Base-by-base conservation (phyloP, 495 filamentous ascomycete genomes). In the Umbilicaria muhlenbergii region DNA sequence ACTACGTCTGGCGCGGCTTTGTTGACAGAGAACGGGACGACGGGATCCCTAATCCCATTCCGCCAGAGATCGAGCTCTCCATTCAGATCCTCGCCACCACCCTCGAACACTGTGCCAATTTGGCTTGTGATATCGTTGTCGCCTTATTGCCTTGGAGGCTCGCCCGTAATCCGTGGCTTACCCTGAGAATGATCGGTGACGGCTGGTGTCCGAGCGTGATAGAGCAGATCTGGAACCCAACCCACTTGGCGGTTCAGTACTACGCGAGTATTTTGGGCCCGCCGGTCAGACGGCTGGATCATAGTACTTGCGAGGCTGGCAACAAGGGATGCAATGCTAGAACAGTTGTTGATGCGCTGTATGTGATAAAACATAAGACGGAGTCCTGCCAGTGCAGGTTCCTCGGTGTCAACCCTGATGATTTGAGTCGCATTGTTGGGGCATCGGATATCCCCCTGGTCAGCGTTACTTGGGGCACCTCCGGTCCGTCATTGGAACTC, bases 201-300 rank as follows among this genome's bases (percentile, higher is more conserved):
- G 24, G 24, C 24, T 28, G 24, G 39, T 39, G 38, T 31, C 38
- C 39, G 33, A 24, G 4, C 33, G 19, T 46, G 12, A 32, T 51
- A 4, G 34, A 42, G 16, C 42, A 44, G 35, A 44, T 44, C 1
- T 17, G 45, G 14, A 24, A 14, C 16, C n/a, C 24, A 13, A n/a
- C 34, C 24, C 43, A 48, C 32, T 15, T 44, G 15, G 13, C 33
- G 8, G 18, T 24, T 8, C 44, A 43, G 14, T 41, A 40, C 24
- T 51, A 48, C 34, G 15, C 38, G 1, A 51, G 49, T 45, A 18
- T 51, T 6, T 38, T 51, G 17, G 48, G 44, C 4, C 44, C 48
- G 14, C 46, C 46, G 11, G 14, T 19, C 7, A 37, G 17, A 14
- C 34, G 34, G n/a, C 42, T 45, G 4, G 48, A 51, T 47, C 43